Evolutionary conservation across 139 green algal species (phyloP), one percentile per base, ranked within the genome.

Genomic region (Coelastrella sp.): DNA sequence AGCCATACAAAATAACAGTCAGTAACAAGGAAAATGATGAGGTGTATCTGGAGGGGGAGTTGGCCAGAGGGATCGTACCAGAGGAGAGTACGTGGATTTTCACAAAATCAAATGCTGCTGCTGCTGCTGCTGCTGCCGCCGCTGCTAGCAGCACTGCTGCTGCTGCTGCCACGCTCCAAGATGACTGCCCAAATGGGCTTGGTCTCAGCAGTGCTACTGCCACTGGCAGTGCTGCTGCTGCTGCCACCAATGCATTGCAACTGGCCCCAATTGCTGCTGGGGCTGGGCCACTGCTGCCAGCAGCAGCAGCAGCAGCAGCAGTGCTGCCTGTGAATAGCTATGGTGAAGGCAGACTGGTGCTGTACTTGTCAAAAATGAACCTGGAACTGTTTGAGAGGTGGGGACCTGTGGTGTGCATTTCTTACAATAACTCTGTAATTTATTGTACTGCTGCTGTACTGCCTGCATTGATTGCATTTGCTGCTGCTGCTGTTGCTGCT

Each of bases 311-410:
- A 70, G 63, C 60, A 35, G 70, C 85, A 76, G 70, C 19, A 56
- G 60, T 63, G 56, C 19, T 56, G 20, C 22, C 35, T 60, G 17
- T 9, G 19, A 14, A 6, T 73, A 63, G 20, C 35, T 58, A 56
- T 56, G 93, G 92, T 3, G 93, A 96, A 72, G 95, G 96, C 74
- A 92, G 90, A 17, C 94, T 93, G 84, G 78, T 93, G 35, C 80
- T 98, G 35, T 88, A 92, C 49, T 92, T 98, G 35, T 82, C 90
- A 15, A 98, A 98, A 91, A 96, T 97, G 94, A 98, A 98, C 87
- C 92, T 98, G 80, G 95, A 98, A 88, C 89, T 98, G 22, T 90
- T 96, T 60, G 91, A 93, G 6, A 92, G 89, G 94, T 96, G 73
- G 56, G 92, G 72, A 60, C 7, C 24, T 9, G 63, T 82, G 27